Evolutionary conservation across 768 basidiomycete genomes (phyloP), one percentile per base, ranked within the genome.

Genomic region (Candolleomyces eurysporus): DNA sequence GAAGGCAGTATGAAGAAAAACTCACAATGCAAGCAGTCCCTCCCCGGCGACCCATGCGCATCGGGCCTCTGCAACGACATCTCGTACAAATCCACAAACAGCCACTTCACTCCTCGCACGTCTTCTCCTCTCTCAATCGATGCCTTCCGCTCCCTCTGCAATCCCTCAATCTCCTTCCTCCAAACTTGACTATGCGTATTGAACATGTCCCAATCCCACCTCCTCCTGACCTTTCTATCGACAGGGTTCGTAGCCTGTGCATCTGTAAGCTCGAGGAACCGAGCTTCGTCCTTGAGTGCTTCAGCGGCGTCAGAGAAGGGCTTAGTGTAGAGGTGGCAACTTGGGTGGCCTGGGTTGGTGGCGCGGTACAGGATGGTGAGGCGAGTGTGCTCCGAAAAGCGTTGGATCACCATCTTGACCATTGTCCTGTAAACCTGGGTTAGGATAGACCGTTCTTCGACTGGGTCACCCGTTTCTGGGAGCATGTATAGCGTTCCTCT

Each of bases 171-270:
- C 14, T 46, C 48, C 21, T 53, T 22, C 50, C 56, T 61, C 66
- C 66, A 67, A 3, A 65, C 45, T 2, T 43, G 42, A 51, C 64
- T 67, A 43, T 65, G 64, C 3, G 48, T 59, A 17, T 62, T 59
- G 19, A 67, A 60, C 26, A 40, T 32, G 36, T 67, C 66, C 66
- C 66, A 67, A 51, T 67, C 66, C 66, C 63, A 65, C 26, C 66
- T 49, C 21, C 51, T 51, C 36, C 63, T 59, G 2, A 60, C 55
- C 13, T 58, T 57, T 17, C 59, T 59, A n/a, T 62, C 60, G 2
- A 51, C 40, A n/a, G 51, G 58, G 45, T 64, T 59, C 1, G 42
- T 3, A 1, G 63, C 52, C 1, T 48, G 48, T 14, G 46, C 42
- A 26, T 32, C 60, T n/a, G 62, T 26, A 2, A 52, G 32, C 22